Conservation (phyloP, 257 asterid species). For the Sherardia arvensis region DNA sequence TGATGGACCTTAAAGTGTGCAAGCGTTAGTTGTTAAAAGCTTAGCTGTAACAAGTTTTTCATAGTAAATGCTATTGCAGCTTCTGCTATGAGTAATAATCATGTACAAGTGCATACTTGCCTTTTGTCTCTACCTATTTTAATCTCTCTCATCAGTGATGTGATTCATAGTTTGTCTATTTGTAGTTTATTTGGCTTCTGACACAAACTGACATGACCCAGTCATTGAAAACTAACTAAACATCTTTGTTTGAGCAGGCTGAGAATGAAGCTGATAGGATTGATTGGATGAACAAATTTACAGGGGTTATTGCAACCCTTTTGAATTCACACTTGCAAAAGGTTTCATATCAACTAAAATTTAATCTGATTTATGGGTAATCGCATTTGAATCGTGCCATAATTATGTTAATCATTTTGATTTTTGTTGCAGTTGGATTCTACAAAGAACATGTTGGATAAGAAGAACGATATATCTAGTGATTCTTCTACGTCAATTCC, state of each 20-base stretch:
- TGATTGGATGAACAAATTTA: constrained; percentile 95
- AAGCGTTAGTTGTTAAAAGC: background rate
- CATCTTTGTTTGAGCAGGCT: constrained; percentile 48
- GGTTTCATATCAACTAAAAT: constrained; percentile 29
- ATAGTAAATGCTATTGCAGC: background rate
- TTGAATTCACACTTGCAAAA: constrained; percentile 84
- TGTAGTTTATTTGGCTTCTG: background rate
- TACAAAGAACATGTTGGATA: constrained; percentile 25
- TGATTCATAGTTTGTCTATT: background rate
- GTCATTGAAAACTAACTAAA: background rate
- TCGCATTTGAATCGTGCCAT: constrained; percentile 8
- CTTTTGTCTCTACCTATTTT: background rate
- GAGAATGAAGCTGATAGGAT: constrained; percentile 92
- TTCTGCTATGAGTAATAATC: background rate
- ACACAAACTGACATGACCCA: background rate
- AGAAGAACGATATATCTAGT: constrained; percentile 24
- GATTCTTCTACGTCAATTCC: constrained; percentile 25
- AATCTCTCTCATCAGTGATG: background rate
- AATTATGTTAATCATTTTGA: constrained; percentile 12
- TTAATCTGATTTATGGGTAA: constrained; percentile 9
- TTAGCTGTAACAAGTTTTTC: background rate
- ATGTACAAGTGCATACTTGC: background rate
- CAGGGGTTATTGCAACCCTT: constrained; percentile 80
- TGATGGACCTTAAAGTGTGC: too few relatives aligned
- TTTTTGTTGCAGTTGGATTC: constrained; percentile 55